These are phyloP conservation scores for Carex littledalei DNA, from an alignment of 176 grass and related monocot species.

Conservation along the genomic window DNA sequence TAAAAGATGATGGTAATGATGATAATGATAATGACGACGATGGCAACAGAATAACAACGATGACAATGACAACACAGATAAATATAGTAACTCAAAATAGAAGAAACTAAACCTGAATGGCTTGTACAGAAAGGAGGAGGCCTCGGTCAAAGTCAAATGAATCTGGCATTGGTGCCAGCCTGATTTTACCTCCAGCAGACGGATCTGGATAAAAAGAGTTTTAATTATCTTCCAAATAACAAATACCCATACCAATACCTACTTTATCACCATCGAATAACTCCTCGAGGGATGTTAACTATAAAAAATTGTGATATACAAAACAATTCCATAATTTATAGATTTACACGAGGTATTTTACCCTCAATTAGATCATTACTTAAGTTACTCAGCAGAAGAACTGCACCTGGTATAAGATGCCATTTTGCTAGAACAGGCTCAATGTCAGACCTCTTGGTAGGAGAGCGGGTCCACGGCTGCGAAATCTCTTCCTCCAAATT, in stretches of 20 bases:
- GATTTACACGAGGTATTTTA: neutral
- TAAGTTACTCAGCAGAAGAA: constrained; percentile 23
- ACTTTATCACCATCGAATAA: neutral
- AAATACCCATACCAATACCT: neutral
- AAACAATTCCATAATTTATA: neutral
- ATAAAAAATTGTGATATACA: neutral
- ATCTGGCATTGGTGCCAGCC: constrained; percentile 69
- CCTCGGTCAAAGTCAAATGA: constrained; percentile 97
- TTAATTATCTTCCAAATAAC: neutral
- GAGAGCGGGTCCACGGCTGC: constrained; percentile 87
- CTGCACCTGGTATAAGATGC: constrained; percentile 72
- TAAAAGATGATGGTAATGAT: neutral
- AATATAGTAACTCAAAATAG: neutral
- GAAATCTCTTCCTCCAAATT: constrained; percentile 62
- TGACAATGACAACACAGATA: neutral
- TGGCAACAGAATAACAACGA: neutral
- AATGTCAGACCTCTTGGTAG: constrained; percentile 76
- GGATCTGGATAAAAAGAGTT: constrained; percentile 42
- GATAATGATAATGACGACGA: neutral
- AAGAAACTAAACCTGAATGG: constrained; percentile 68
- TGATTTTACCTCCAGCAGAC: constrained; percentile 65
- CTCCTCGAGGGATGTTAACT: neutral
- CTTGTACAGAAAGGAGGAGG: constrained; percentile 93
- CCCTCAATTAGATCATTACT: neutral
- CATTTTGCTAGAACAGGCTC: constrained; percentile 78